phyloP scores from a whole-genome alignment of 1,139 yeast species.

The Sugiyamaella sp. region DNA sequence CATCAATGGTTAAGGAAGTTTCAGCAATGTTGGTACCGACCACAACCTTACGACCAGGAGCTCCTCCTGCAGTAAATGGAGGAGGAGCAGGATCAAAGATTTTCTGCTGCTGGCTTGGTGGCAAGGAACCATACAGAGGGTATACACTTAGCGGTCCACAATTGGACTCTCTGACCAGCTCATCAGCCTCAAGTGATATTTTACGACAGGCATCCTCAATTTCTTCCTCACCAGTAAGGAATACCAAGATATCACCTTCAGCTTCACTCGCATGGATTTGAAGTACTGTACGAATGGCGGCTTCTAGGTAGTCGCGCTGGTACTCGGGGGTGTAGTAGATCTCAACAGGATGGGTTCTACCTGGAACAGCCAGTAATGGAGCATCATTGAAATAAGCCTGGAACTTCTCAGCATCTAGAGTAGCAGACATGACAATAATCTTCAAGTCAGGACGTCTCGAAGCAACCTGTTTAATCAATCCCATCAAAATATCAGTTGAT shows the following conservation, averaged over 20 bases:
- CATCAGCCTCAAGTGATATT: constrained; percentile 85
- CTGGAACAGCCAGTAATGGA: constrained; percentile 94
- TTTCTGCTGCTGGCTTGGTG: constrained; percentile 92
- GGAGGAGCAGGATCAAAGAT: constrained; percentile 90
- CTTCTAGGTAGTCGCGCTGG: constrained; percentile 91
- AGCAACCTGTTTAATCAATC: constrained; percentile 81
- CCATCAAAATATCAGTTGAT: constrained; percentile 97
- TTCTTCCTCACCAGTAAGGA: constrained; percentile 97
- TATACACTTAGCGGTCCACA: constrained; percentile 89
- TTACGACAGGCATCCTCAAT: constrained; percentile 96
- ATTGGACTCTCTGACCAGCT: constrained; percentile 80
- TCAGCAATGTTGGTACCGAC: constrained; percentile 97
- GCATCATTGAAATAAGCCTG: constrained; percentile 88
- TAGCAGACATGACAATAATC: constrained; percentile 95
- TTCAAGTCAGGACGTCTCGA: constrained; percentile 83
- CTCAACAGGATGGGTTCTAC: constrained; percentile 97
- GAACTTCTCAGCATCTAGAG: constrained; percentile 95
- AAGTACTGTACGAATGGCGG: constrained; percentile 90
- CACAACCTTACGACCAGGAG: constrained; percentile 91
- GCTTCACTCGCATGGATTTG: constrained; percentile 97
- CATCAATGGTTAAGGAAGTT: constrained; percentile 96
- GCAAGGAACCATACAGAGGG: constrained; percentile 93
- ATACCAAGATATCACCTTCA: constrained; percentile 86
- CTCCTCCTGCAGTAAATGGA: constrained; percentile 62
- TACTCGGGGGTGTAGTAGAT: constrained; percentile 95